Percentiles rank a stretch among this genome's conserved stretches.
Conservation (phyloP, 345 rosid species). For the Combretum micranthum region DNA sequence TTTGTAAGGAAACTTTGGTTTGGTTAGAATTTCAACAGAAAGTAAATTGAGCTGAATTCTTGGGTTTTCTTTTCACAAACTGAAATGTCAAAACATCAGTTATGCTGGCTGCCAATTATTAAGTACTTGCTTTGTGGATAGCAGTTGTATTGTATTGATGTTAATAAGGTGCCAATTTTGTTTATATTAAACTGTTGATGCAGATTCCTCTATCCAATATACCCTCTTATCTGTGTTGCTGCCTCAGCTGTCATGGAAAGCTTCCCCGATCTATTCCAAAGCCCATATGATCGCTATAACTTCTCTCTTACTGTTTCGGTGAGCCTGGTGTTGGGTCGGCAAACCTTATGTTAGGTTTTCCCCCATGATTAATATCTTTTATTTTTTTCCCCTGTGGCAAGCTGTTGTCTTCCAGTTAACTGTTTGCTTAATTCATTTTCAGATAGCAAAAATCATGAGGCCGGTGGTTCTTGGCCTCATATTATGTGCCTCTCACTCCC, state of each 20-base stretch:
- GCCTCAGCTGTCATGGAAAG: constrained; percentile 95
- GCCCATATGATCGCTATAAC: constrained; percentile 44
- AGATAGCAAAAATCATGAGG: constrained; percentile 68
- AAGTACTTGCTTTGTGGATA: too few species aligned
- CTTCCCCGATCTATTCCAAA: constrained; percentile 82
- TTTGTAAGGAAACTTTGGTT: too few species aligned
- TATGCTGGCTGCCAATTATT: too few species aligned
- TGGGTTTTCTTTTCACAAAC: too few species aligned
- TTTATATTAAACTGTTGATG: not conserved
- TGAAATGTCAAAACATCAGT: too few species aligned
- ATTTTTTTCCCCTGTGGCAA: not conserved
- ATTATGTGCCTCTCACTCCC: constrained; percentile 78
- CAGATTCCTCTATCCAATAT: constrained; percentile 95
- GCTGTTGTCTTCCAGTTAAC: not conserved
- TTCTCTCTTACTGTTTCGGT: constrained; percentile 50
- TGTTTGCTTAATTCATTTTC: constrained; percentile 17
- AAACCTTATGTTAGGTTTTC: not conserved
- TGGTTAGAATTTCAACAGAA: too few species aligned
- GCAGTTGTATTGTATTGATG: too few species aligned
- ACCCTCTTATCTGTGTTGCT: constrained; percentile 91
- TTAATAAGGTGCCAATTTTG: not conserved
- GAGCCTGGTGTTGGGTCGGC: constrained; percentile 11
- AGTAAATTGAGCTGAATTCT: too few species aligned
- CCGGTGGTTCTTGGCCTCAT: constrained; percentile 70
- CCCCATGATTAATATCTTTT: not conserved